Conservation (phyloP, 163 green algal genomes). For the Scenedesmus sp. region DNA sequence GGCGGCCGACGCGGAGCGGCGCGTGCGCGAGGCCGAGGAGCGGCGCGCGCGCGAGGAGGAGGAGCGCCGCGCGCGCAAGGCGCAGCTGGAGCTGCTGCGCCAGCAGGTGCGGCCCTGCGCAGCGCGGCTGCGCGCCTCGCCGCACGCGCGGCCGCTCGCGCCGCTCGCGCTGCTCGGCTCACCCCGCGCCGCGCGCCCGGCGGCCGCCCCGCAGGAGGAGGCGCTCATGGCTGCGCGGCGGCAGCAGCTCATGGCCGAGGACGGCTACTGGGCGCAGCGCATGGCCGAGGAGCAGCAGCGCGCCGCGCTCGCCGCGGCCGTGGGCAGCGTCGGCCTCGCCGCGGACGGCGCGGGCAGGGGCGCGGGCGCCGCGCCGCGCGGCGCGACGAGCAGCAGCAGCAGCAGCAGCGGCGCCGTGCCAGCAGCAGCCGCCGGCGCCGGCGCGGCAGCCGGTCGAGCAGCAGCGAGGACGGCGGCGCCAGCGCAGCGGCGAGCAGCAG, state of each 20-base stretch:
- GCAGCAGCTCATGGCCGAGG: conserved; percentile 75
- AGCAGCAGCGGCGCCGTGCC: conserved; percentile 22
- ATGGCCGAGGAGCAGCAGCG: conserved; percentile 68
- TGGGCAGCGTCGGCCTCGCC: conserved; percentile 16
- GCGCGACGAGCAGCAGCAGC: conserved; percentile 8
- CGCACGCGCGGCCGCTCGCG: no score
- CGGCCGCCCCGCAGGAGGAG: conserved; percentile 59
- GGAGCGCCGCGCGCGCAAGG: conserved; percentile 47
- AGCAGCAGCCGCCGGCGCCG: not conserved
- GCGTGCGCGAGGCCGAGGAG: conserved; percentile 45
- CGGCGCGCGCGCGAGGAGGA: conserved; percentile 33
- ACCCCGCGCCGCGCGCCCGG: no score
- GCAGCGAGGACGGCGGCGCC: not conserved
- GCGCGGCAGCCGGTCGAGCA: not conserved
- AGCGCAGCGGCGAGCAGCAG: not conserved
- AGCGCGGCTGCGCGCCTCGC: no score
- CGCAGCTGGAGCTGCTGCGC: conserved; percentile 52
- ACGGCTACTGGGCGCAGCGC: conserved; percentile 80
- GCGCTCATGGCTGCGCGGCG: conserved; percentile 69
- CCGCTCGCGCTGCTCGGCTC: no score
- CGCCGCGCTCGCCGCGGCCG: conserved; percentile 28
- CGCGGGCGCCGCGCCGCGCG: no score
- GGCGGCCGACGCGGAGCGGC: conserved; percentile 25
- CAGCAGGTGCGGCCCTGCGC: conserved; percentile 11
- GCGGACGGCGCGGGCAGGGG: not conserved